Conservation (phyloP, 768 basidiomycete species). For the Boletus sp. region DNA sequence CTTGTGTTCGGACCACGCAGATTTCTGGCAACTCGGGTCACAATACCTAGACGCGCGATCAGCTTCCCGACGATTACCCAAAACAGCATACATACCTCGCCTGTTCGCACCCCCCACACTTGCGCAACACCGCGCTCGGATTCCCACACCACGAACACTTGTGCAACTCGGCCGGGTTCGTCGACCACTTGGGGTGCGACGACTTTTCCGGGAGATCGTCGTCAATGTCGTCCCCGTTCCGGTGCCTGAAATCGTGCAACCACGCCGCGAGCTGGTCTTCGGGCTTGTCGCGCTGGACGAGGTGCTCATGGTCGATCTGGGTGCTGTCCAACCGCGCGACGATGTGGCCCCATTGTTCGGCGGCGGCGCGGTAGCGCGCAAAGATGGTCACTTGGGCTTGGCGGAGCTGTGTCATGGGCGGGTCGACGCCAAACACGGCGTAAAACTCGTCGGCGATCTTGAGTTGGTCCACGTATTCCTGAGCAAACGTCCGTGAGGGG, state of each 20-base stretch:
- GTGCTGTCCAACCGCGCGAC: conserved; percentile 38
- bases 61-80: background rate
- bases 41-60: conserved; percentile 5
- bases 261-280: conserved; percentile 60
- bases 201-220: conserved; percentile 30
- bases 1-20: conserved; percentile 18
- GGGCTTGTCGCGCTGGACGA: conserved; percentile 37
- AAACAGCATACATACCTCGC: conserved; percentile 32
- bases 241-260: conserved; percentile 49
- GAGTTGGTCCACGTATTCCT: conserved; percentile 42
- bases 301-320: conserved; percentile 29
- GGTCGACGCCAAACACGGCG: conserved; percentile 42
- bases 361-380: conserved; percentile 41
- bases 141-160: conserved; percentile 60
- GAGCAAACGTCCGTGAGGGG: conserved; percentile 6
- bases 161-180: conserved; percentile 52
- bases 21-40: conserved; percentile 16
- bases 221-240: conserved; percentile 38
- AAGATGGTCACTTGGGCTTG: conserved; percentile 54
- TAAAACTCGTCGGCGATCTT: conserved; percentile 54
- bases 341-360: conserved; percentile 46
- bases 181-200: conserved; percentile 45
- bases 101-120: conserved; percentile 46
- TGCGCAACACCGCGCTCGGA: conserved; percentile 55
- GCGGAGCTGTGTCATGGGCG: conserved; percentile 52